These are phyloP conservation scores for Neoboletus brunneissimus DNA, from an alignment of 768 basidiomycete species.

Conservation along the genomic window DNA sequence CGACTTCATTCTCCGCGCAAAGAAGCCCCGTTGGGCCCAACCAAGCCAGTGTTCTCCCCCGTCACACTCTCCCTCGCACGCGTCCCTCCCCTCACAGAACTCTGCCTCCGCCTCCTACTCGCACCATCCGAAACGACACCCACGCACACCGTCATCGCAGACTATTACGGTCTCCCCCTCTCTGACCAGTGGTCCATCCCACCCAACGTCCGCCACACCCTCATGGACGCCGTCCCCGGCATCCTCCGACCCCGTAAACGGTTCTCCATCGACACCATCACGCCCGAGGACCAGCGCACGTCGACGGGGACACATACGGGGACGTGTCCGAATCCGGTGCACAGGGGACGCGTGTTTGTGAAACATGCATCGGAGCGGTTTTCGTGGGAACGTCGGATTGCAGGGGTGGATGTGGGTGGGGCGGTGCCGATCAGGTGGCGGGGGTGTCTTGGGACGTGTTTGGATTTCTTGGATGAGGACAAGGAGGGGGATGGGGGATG, in stretches of 20 bases:
- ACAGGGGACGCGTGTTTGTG: slow-evolving; percentile 43
- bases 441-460: slow-evolving; percentile 61
- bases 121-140: slow-evolving; percentile 16
- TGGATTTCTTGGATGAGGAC: slow-evolving; percentile 50
- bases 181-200: slow-evolving; percentile 29
- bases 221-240: slow-evolving; percentile 30
- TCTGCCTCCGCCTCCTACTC: slow-evolving; percentile 39
- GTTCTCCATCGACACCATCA: slow-evolving; percentile 7
- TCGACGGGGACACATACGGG: slow-evolving; percentile 22
- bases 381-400: slow-evolving; percentile 60
- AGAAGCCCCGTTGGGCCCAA: background rate
- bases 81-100: slow-evolving; percentile 35
- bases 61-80: slow-evolving; percentile 18
- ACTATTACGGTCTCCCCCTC: slow-evolving; percentile 32
- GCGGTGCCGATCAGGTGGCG: slow-evolving; percentile 63
- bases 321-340: slow-evolving; percentile 44
- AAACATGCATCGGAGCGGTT: slow-evolving; percentile 57
- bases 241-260: slow-evolving; percentile 27
- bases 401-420: slow-evolving; percentile 50
- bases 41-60: slow-evolving; percentile 19
- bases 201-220: slow-evolving; percentile 21
- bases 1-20: slow-evolving; percentile 10
- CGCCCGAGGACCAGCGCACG: background rate
- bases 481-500: no score
- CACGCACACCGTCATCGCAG: slow-evolving; percentile 16